Evolutionary conservation across 2,329 filamentous ascomycete genomes (phyloP).

Genomic region (Penicillium decumbens): DNA sequence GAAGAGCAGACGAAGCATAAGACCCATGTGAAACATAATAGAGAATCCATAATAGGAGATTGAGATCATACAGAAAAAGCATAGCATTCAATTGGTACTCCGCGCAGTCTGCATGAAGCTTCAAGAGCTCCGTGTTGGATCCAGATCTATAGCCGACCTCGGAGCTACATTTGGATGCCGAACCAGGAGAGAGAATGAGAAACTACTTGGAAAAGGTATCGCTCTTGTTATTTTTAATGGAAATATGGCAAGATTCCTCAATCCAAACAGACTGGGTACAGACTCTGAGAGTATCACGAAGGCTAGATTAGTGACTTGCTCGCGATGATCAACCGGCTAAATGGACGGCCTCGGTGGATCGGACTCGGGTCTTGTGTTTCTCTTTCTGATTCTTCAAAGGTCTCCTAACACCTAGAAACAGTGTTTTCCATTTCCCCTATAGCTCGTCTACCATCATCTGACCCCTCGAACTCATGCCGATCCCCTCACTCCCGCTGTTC

Average conservation of each 20-base stretch:
- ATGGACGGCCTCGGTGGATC: background rate
- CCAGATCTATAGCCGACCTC: background rate
- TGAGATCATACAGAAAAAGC: background rate
- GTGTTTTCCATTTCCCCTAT: background rate
- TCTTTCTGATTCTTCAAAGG: background rate
- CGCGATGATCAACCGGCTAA: background rate
- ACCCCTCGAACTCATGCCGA: slow-evolving; percentile 17
- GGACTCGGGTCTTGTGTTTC: background rate
- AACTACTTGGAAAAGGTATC: background rate
- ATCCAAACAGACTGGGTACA: background rate
- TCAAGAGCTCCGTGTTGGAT: background rate
- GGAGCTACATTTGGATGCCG: background rate
- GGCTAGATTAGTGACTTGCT: too few species aligned
- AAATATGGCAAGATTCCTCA: background rate
- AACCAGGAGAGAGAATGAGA: background rate
- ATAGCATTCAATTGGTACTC: background rate
- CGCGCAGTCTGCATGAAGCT: background rate
- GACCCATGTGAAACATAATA: background rate
- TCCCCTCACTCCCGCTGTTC: slow-evolving; percentile 41
- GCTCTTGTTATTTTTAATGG: background rate
- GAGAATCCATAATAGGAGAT: background rate
- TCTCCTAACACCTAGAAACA: background rate
- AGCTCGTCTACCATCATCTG: background rate
- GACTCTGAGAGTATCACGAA: background rate
- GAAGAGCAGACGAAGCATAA: background rate